phyloP scores from a whole-genome alignment of 1,284 basidiomycete genomes.

The Microstroma glucosiphilum region DNA sequence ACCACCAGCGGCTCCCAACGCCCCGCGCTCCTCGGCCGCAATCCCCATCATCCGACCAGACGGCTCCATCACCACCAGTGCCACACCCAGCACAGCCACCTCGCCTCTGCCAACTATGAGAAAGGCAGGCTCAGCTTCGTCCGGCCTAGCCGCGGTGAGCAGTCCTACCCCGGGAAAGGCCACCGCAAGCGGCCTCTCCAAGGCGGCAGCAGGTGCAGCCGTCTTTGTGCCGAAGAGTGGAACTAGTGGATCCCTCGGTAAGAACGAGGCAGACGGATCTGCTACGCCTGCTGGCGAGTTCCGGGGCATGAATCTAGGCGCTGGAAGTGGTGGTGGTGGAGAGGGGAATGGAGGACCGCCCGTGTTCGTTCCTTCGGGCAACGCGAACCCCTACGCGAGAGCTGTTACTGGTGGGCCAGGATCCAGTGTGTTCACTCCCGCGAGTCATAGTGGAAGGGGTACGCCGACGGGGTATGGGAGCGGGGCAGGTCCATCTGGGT shows the following conservation, averaged over 20 bases:
- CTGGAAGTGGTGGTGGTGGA: conserved; percentile 12
- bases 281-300: conserved; percentile 12
- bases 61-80: conserved; percentile 11
- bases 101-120: neutral
- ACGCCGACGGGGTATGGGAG: conserved; percentile 17
- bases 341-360: conserved; percentile 3
- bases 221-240: conserved; percentile 39
- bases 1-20: neutral
- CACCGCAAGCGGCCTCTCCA: conserved; percentile 23
- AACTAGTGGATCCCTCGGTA: conserved; percentile 21
- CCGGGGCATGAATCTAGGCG: neutral
- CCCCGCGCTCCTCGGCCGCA: conserved; percentile 9
- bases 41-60: conserved; percentile 17
- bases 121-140: neutral
- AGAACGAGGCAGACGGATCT: conserved; percentile 12
- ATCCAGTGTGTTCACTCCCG: conserved; percentile 16
- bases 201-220: conserved; percentile 33
- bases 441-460: conserved; percentile 17
- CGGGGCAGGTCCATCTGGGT: conserved; percentile 2
- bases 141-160: conserved; percentile 15
- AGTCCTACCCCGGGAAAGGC: conserved; percentile 8
- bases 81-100: neutral
- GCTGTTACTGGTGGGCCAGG: conserved; percentile 13
- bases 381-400: conserved; percentile 5
- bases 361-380: too few species aligned